These are phyloP conservation scores for Mucor irregularis DNA, from an alignment of 371 early-diverging fungal species.

Conservation along the genomic window DNA sequence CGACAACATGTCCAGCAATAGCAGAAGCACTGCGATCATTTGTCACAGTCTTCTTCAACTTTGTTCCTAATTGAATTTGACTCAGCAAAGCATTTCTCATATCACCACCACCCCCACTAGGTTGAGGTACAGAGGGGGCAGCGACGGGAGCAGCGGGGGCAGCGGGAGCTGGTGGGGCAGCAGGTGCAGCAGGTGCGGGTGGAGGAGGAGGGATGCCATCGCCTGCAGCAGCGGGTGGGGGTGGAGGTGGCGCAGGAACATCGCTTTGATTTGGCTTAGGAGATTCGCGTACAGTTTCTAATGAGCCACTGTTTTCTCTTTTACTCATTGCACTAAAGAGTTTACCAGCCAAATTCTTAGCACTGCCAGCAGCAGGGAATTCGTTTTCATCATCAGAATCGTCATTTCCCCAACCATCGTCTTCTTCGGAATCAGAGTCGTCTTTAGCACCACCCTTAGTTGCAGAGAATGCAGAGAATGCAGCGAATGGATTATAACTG, in stretches of 20 bases:
- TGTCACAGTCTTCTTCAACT: slow-evolving; percentile 33
- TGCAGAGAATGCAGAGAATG: slow-evolving; percentile 49
- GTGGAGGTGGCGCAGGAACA: slow-evolving; percentile 16
- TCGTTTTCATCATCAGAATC: slow-evolving; percentile 46
- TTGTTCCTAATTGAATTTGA: slow-evolving; percentile 45
- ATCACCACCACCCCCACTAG: slow-evolving; percentile 12
- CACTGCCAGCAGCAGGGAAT: slow-evolving; percentile 55
- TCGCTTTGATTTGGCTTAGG: slow-evolving; percentile 18
- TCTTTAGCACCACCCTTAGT: slow-evolving; percentile 32
- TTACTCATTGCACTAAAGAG: slow-evolving; percentile 44
- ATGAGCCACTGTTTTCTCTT: slow-evolving; percentile 1
- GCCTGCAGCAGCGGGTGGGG: slow-evolving; percentile 12
- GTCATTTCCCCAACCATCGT: slow-evolving; percentile 43
- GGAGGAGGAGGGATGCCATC: slow-evolving; percentile 9
- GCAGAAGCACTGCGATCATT: slow-evolving; percentile 47
- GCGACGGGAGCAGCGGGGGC: slow-evolving; percentile 17
- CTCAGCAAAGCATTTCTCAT: slow-evolving; percentile 38
- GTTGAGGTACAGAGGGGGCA: slow-evolving; percentile 16
- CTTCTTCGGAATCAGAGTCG: slow-evolving; percentile 37
- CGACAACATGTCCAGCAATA: slow-evolving; percentile 33
- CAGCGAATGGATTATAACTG: slow-evolving; percentile 56
- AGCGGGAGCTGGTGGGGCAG: slow-evolving; percentile 16
- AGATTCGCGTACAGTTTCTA: slow-evolving; percentile 15
- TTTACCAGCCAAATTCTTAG: slow-evolving; percentile 47
- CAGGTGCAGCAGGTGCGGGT: slow-evolving; percentile 21